A percentile compares a stretch with the other conserved stretches of the same genome.
phyloP scores from a whole-genome alignment of 768 basidiomycete species.

The Pleurotus citrinopileatus region DNA sequence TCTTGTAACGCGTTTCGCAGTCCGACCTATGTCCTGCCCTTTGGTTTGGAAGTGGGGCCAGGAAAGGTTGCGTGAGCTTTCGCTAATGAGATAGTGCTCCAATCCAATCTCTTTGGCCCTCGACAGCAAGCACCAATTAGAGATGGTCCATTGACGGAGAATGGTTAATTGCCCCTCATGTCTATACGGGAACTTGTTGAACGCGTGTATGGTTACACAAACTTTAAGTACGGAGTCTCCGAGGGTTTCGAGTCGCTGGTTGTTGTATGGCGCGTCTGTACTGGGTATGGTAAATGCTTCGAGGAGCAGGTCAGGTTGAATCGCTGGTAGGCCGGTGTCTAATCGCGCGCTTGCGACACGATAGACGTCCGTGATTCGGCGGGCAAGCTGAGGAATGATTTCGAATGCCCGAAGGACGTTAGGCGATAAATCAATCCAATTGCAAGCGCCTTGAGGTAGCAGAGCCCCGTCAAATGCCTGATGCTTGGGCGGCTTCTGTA shows the following conservation, averaged over 20 bases:
- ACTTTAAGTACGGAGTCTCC: conserved; percentile 84
- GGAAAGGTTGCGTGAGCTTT: conserved; percentile 47
- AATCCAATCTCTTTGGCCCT: conserved; percentile 65
- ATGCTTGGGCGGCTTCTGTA: conserved; percentile 10
- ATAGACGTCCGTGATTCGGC: conserved; percentile 63
- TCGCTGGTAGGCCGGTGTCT: conserved; percentile 59
- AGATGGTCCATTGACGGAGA: conserved; percentile 62
- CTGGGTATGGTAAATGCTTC: conserved; percentile 78
- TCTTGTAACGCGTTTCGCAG: conserved; percentile 35
- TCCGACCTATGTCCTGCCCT: conserved; percentile 10
- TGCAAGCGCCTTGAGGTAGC: conserved; percentile 46
- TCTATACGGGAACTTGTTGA: conserved; percentile 70
- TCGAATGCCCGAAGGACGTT: conserved; percentile 49
- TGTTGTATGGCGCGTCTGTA: conserved; percentile 62
- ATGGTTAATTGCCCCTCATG: conserved; percentile 82
- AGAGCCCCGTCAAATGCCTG: conserved; percentile 23
- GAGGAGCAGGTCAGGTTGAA: conserved; percentile 54
- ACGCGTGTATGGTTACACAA: conserved; percentile 70
- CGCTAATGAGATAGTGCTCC: conserved; percentile 61
- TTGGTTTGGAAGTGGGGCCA: conserved; percentile 56
- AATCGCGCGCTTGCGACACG: conserved; percentile 50
- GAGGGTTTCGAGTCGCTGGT: conserved; percentile 84
- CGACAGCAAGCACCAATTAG: conserved; percentile 66
- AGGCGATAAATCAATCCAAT: conserved; percentile 51
- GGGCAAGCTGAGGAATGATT: conserved; percentile 64